phyloP scores from a whole-genome alignment of 768 basidiomycete species.

The Russula abietina region DNA sequence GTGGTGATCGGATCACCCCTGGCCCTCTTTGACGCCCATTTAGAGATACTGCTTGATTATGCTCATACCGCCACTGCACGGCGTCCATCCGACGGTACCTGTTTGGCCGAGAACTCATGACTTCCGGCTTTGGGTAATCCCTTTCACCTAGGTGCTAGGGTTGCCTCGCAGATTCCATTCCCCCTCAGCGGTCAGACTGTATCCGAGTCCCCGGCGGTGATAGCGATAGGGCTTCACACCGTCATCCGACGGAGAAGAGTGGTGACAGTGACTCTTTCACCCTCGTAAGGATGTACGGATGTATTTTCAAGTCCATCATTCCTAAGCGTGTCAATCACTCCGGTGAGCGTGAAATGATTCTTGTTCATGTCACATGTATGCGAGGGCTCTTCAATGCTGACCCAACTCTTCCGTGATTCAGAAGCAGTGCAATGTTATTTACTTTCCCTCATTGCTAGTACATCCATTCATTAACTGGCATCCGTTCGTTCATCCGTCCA shows the following conservation, averaged over 20 bases:
- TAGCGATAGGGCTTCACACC: neutral
- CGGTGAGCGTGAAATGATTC: neutral
- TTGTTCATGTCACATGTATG: neutral
- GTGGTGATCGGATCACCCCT: neutral
- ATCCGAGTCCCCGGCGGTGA: neutral
- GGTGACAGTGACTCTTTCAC: neutral
- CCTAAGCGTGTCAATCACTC: neutral
- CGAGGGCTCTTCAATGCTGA: neutral
- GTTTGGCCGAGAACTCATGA: neutral
- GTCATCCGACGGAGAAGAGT: neutral
- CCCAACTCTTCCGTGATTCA: conserved; percentile 4
- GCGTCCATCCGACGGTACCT: neutral
- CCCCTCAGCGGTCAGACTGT: neutral
- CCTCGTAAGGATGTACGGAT: neutral
- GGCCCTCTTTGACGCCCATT: neutral
- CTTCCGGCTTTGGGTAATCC: neutral
- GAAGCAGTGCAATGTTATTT: conserved; percentile 9
- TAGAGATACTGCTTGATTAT: neutral
- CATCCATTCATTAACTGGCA: neutral
- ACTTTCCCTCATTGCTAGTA: conserved; percentile 28
- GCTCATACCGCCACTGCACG: neutral
- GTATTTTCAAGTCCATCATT: neutral
- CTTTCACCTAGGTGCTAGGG: conserved; percentile 8
- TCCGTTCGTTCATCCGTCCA: conserved; percentile 29
- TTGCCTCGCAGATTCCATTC: neutral